Evolutionary conservation across 331 rosid species (phyloP).

Genomic region (Rhamnella rubrinervis): DNA sequence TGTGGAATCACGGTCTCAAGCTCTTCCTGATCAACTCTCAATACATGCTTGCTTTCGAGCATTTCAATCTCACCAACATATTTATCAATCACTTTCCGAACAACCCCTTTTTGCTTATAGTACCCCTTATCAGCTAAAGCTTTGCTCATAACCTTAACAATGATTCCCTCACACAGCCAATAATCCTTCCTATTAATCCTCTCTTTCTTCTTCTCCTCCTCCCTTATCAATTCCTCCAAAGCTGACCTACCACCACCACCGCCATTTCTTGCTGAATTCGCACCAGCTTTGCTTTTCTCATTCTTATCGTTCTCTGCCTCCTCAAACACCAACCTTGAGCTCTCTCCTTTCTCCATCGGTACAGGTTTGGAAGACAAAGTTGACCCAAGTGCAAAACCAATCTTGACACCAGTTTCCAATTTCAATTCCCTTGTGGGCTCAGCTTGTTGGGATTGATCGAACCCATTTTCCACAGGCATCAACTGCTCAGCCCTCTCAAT

Average conservation of each 20-base stretch:
- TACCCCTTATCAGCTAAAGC: conserved; percentile 80
- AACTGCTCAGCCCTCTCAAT: conserved; percentile 67
- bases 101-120: conserved; percentile 82
- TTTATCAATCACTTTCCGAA: conserved; percentile 73
- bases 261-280: conserved; percentile 37
- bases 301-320: conserved; percentile 55
- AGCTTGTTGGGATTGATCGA: conserved; percentile 35
- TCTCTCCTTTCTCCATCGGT: conserved; percentile 46
- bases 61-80: conserved; percentile 90
- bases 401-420: conserved; percentile 61
- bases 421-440: conserved; percentile 48
- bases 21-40: conserved; percentile 83
- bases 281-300: conserved; percentile 28
- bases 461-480: conserved; percentile 35
- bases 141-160: conserved; percentile 90
- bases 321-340: conserved; percentile 38
- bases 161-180: conserved; percentile 79
- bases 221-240: conserved; percentile 73
- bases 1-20: conserved; percentile 87
- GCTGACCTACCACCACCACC: conserved; percentile 47
- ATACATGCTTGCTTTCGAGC: conserved; percentile 77
- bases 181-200: conserved; percentile 78
- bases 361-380: conserved; percentile 41
- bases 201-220: conserved; percentile 85
- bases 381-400: conserved; percentile 72